Conservation (phyloP, 164 flowering plant species). For the Protea cynaroides region DNA sequence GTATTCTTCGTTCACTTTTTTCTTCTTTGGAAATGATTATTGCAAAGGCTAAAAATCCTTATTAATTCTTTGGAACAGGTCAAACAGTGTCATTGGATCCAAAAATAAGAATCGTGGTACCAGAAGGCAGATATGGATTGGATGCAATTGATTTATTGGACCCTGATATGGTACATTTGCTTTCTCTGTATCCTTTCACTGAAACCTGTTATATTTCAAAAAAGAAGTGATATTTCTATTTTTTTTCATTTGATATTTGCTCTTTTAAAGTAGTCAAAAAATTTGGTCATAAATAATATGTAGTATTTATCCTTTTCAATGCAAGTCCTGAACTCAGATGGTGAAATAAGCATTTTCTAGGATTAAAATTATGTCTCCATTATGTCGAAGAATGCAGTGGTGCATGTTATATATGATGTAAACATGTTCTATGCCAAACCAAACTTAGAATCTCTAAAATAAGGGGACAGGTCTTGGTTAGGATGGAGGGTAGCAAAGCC, state of each 20-base stretch:
- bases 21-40: background rate
- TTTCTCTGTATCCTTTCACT: background rate
- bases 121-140: constrained; percentile 86
- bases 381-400: too few species aligned
- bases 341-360: too few species aligned
- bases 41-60: constrained; percentile 2
- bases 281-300: too few species aligned
- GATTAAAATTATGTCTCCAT: too few species aligned
- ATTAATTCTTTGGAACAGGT: constrained; percentile 39
- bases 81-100: constrained; percentile 60
- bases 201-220: background rate
- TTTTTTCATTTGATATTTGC: background rate
- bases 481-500: too few species aligned
- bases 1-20: background rate
- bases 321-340: too few species aligned
- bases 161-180: constrained; percentile 78
- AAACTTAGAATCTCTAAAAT: too few species aligned
- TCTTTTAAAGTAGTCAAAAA: too few species aligned
- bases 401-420: too few species aligned
- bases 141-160: constrained; percentile 86
- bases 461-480: too few species aligned
- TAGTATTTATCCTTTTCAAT: too few species aligned
- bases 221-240: background rate
- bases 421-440: too few species aligned
- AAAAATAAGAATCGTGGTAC: constrained; percentile 54